Evolutionary conservation across 2,329 filamentous ascomycete species (phyloP).

Genomic region (Geosmithia flava): DNA sequence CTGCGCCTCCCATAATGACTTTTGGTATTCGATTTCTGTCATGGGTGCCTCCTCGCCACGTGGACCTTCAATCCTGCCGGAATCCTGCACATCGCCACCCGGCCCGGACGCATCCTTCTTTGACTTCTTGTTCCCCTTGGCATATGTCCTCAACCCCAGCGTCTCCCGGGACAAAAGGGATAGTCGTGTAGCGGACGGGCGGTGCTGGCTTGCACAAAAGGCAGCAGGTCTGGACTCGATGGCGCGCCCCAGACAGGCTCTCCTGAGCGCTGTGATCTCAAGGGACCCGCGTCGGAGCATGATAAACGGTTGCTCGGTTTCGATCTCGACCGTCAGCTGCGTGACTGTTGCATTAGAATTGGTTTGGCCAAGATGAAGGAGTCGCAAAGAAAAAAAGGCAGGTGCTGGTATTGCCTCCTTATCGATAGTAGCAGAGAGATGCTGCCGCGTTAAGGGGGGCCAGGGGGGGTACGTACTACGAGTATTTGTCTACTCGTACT

Average conservation of each 20-base stretch:
- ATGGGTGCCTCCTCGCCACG: not conserved
- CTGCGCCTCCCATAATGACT: not conserved
- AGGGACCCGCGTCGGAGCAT: not conserved
- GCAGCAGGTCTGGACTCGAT: not conserved
- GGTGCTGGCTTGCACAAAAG: not conserved
- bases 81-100: not conserved
- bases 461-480: not conserved
- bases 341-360: not conserved
- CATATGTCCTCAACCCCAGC: not conserved
- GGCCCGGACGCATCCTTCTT: not conserved
- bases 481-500: no score
- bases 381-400: not conserved
- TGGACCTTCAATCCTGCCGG: not conserved
- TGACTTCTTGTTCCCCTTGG: not conserved
- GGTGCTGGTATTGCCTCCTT: not conserved
- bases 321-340: not conserved
- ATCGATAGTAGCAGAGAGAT: not conserved
- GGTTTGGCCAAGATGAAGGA: not conserved
- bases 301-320: not conserved
- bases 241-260: not conserved
- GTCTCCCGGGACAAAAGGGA: not conserved
- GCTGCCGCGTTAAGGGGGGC: not conserved
- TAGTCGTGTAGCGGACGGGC: not conserved
- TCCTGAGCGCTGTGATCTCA: not conserved
- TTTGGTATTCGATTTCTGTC: not conserved